These are phyloP conservation scores for Trichoderma arundinaceum DNA, from an alignment of 2,329 filamentous ascomycete species.

Conservation along the genomic window DNA sequence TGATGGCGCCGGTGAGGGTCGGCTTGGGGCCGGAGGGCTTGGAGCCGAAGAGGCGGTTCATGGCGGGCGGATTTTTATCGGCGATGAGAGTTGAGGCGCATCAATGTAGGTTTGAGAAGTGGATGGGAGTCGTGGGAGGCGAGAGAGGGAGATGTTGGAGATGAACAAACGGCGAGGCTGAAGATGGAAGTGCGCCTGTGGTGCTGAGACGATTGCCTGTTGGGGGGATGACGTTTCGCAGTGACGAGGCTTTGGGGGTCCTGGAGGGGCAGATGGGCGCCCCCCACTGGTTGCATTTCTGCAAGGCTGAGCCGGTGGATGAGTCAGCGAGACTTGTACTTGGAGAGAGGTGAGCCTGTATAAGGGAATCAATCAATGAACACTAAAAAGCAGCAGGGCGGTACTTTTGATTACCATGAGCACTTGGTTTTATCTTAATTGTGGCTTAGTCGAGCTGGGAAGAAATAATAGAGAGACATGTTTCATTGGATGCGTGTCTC, in stretches of 20 bases:
- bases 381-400: no score
- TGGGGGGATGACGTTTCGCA: conserved; percentile 31
- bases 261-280: neutral
- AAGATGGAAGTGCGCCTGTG: neutral
- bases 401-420: no score
- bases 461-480: neutral
- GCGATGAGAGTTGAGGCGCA: neutral
- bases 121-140: neutral
- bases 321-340: conserved; percentile 4
- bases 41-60: conserved; percentile 96
- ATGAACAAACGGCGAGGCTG: neutral
- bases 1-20: conserved; percentile 80
- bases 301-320: conserved; percentile 19
- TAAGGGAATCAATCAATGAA: no score
- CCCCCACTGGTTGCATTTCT: conserved; percentile 19
- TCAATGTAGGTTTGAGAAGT: no score
- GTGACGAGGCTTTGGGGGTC: conserved; percentile 29
- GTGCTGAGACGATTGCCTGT: neutral
- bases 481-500: neutral
- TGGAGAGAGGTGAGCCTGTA: no score
- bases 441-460: neutral
- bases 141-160: neutral
- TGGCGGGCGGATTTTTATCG: conserved; percentile 49
- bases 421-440: neutral
- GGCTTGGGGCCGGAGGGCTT: conserved; percentile 89